These are phyloP conservation scores for Fraxinus angustifolia DNA, from an alignment of 305 asterid species.

Conservation along the genomic window DNA sequence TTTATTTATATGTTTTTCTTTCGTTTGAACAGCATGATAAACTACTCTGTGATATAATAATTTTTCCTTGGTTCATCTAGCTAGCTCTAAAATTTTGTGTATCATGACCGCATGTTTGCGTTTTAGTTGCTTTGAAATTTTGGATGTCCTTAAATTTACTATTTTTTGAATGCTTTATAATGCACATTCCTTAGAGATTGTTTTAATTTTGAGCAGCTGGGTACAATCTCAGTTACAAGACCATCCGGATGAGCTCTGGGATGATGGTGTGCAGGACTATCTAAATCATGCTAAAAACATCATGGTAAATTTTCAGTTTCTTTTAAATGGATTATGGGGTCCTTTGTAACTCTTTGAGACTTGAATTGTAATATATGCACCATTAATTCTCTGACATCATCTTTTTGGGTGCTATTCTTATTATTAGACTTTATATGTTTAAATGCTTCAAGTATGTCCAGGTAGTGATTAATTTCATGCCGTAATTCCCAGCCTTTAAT, in stretches of 20 bases:
- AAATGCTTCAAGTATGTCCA: background rate
- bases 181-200: slow-evolving; percentile 21
- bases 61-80: background rate
- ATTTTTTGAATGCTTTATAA: background rate
- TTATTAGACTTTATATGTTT: background rate
- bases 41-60: background rate
- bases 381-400: background rate
- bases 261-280: slow-evolving; percentile 87
- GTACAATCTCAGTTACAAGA: slow-evolving; percentile 69
- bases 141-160: background rate
- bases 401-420: background rate
- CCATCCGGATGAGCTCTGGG: slow-evolving; percentile 99
- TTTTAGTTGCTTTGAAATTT: background rate
- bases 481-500: background rate
- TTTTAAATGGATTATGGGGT: slow-evolving; percentile 5
- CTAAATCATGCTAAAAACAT: slow-evolving; percentile 69
- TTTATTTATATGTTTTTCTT: background rate
- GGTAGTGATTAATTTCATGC: background rate
- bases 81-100: background rate
- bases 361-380: background rate
- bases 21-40: background rate
- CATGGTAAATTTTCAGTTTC: slow-evolving; percentile 45
- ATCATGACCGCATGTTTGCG: background rate
- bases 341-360: slow-evolving; percentile 1
- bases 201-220: slow-evolving; percentile 63